phyloP scores from a whole-genome alignment of 176 grass and related monocot genomes.

The Lolium multiflorum region DNA sequence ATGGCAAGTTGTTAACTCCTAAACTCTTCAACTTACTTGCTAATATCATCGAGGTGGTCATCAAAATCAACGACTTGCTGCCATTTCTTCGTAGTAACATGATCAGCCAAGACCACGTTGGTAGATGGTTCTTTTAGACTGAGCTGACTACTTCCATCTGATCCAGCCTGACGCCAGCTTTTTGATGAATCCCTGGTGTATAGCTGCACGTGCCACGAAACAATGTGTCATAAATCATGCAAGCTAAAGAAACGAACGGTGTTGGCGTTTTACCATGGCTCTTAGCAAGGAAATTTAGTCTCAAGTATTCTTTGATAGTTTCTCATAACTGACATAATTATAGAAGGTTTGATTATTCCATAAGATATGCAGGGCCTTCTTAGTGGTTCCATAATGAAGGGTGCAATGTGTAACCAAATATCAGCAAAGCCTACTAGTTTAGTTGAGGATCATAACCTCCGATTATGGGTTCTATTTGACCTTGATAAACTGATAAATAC shows the following conservation, averaged over 20 bases:
- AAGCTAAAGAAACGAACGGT: conserved; percentile 16
- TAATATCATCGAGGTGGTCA: conserved; percentile 97
- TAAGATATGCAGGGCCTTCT: neutral
- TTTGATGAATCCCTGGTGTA: conserved; percentile 98
- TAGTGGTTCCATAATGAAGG: neutral
- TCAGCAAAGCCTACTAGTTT: neutral
- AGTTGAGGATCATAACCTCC: neutral
- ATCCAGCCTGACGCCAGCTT: conserved; percentile 84
- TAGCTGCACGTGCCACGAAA: conserved; percentile 55
- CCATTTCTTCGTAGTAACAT: conserved; percentile 86
- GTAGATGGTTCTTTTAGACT: conserved; percentile 87
- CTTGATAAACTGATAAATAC: no score
- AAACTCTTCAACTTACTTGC: conserved; percentile 70
- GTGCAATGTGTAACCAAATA: conserved; percentile 10
- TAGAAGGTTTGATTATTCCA: conserved; percentile 5
- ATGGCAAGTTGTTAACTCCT: neutral
- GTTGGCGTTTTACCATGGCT: neutral
- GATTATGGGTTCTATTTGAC: neutral
- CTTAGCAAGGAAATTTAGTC: neutral
- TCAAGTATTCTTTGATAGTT: neutral
- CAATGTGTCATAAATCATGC: conserved; percentile 16
- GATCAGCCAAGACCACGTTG: conserved; percentile 78
- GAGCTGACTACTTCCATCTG: conserved; percentile 78
- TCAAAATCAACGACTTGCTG: conserved; percentile 92
- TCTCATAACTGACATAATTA: neutral